Base-by-base conservation (phyloP, 2,329 filamentous ascomycete genomes). In the Epicoccum nigrum region DNA sequence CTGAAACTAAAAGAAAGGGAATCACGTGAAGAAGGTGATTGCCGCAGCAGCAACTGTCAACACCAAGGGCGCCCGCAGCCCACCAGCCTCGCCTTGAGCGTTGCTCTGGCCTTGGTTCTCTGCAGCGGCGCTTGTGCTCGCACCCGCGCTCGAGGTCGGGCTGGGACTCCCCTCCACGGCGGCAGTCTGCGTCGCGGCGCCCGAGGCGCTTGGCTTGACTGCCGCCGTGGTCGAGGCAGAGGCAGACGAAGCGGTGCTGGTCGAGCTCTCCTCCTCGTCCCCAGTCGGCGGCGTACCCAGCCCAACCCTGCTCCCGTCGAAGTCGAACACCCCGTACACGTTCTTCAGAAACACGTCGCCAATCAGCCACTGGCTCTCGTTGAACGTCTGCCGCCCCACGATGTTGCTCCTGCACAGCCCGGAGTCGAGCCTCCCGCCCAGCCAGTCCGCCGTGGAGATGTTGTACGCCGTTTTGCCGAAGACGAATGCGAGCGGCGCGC, bases 261-360 rank as follows among this genome's bases (percentile, higher is more conserved):
- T 46, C 30, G 56, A n/a, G 21, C 52, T 54, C 35, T 39, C n/a
- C n/a, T 27, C 15, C 34, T 45, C 34, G 5, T 15, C 28, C 15
- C 30, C 45, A 2, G 33, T 54, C n/a, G 45, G 44, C 58, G 68
- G 67, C 12, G 65, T 60, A 0, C 72, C 73, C 33, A 76, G 66
- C 4, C 87, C 88, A 58, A 92, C 83, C 43, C 81, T 82, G 34
- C 72, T 74, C 58, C 85, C 67, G 56, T 93, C 90, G 45, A 83
- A 84, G 70, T 96, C 92, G 69, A 95, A 96, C 19, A 94, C 86
- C 1, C 85, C 80, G 68, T 96, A 96, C 13, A 96, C 91, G 62
- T 95, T 96, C 77, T 95, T 96, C 55, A 96, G 75, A 63, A 96
- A 96, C 1, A 88, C 84, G 59, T 92, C 91, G 2, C 92, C 92